A percentile compares a stretch with the other conserved stretches of the same genome.
phyloP scores from a whole-genome alignment of 805 yeast genomes.

The Nakazawaea pomicola region DNA sequence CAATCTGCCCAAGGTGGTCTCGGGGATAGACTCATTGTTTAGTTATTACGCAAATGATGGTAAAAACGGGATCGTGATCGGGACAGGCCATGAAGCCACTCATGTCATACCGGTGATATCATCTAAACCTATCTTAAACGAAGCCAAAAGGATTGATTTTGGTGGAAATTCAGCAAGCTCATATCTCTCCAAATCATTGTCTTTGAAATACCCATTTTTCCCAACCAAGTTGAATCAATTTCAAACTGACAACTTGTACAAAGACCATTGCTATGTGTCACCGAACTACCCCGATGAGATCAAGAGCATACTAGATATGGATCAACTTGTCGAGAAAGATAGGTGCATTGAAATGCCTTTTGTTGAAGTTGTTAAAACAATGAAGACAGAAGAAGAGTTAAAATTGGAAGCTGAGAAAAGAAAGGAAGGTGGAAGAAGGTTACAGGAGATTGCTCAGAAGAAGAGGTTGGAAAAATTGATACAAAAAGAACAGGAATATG shows the following conservation, averaged over 20 bases:
- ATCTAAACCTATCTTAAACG: slow-evolving; percentile 61
- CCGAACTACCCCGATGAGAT: slow-evolving; percentile 63
- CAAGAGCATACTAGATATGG: slow-evolving; percentile 49
- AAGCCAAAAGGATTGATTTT: slow-evolving; percentile 82
- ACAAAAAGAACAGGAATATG: slow-evolving; percentile 76
- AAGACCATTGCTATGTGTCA: slow-evolving; percentile 77
- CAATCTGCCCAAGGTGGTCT: slow-evolving; percentile 63
- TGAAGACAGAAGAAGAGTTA: slow-evolving; percentile 81
- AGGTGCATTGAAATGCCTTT: slow-evolving; percentile 80
- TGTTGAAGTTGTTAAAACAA: slow-evolving; percentile 56
- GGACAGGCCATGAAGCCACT: slow-evolving; percentile 79
- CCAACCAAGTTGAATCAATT: slow-evolving; percentile 64
- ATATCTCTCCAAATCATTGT: slow-evolving; percentile 57
- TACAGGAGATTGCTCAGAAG: slow-evolving; percentile 91
- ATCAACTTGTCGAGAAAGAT: slow-evolving; percentile 62
- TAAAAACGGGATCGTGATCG: slow-evolving; percentile 67
- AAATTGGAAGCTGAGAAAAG: slow-evolving; percentile 72
- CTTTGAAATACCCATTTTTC: slow-evolving; percentile 86
- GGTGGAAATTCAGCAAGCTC: slow-evolving; percentile 77
- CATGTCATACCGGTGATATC: slow-evolving; percentile 74
- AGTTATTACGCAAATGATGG: slow-evolving; percentile 65
- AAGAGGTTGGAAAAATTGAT: slow-evolving; percentile 73
- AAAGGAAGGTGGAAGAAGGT: slow-evolving; percentile 76
- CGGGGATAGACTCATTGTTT: slow-evolving; percentile 81
- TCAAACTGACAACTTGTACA: slow-evolving; percentile 64